A percentile compares a stretch with the other conserved stretches of the same genome.
phyloP scores from a whole-genome alignment of 2,329 filamentous ascomycete species.

The Byssothecium circinans region DNA sequence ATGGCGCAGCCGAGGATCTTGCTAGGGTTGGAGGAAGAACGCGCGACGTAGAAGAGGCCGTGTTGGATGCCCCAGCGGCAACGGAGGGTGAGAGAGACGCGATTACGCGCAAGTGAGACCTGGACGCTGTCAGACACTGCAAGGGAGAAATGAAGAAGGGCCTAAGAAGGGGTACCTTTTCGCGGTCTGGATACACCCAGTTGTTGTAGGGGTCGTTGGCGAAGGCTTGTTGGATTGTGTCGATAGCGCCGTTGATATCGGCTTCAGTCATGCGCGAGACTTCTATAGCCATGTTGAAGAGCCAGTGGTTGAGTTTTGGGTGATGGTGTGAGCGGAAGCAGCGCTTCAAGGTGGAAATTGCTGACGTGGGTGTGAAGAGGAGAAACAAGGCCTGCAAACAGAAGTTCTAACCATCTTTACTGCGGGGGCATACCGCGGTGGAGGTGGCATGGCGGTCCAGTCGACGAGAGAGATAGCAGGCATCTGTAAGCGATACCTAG shows the following conservation, averaged over 20 bases:
- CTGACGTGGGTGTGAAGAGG: not conserved
- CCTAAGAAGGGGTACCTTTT: slow-evolving; percentile 49
- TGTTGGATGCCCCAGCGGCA: slow-evolving; percentile 72
- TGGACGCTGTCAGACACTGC: slow-evolving; percentile 30
- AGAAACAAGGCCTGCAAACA: not conserved
- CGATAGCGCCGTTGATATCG: slow-evolving; percentile 66
- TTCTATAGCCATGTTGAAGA: slow-evolving; percentile 50
- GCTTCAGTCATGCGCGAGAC: slow-evolving; percentile 58
- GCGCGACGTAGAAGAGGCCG: slow-evolving; percentile 70
- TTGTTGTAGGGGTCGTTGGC: slow-evolving; percentile 66
- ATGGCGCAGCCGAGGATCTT: slow-evolving; percentile 70
- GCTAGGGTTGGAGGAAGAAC: slow-evolving; percentile 53
- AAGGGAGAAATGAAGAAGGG: not conserved
- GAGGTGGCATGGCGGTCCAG: slow-evolving; percentile 1
- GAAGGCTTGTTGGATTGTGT: slow-evolving; percentile 68
- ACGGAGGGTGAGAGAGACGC: slow-evolving; percentile 63
- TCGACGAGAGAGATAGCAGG: slow-evolving; percentile 7
- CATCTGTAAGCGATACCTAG: slow-evolving; percentile 5
- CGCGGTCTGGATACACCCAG: slow-evolving; percentile 64
- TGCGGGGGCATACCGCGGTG: slow-evolving; percentile 10
- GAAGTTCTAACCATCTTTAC: slow-evolving; percentile 14
- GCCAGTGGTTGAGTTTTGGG: not conserved
- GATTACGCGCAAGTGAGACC: slow-evolving; percentile 64
- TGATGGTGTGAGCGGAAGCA: not conserved
- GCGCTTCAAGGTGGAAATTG: slow-evolving; percentile 2